A percentile compares a stretch with the other conserved stretches of the same genome.
Conservation (phyloP, 2,329 filamentous ascomycete species). For the Colletotrichum sojae region DNA sequence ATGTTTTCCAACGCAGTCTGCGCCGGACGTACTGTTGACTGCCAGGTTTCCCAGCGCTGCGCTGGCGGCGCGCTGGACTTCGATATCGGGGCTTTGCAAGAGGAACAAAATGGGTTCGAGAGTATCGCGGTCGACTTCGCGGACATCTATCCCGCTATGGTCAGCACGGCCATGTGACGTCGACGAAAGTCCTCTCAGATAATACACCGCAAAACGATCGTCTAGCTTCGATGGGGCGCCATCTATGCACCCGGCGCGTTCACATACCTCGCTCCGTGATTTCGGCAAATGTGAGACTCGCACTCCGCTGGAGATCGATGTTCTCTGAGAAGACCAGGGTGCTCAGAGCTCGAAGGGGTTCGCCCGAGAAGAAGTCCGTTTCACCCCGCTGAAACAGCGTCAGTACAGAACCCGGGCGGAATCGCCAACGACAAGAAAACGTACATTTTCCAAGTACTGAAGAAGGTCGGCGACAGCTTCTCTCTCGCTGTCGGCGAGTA, state of each 20-base stretch:
- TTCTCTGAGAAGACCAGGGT: constrained; percentile 99
- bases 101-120: constrained; percentile 96
- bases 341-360: constrained; percentile 92
- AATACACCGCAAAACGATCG: not conserved
- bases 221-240: not conserved
- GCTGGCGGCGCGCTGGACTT: constrained; percentile 96
- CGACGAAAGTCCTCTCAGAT: constrained; percentile 1
- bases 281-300: constrained; percentile 97
- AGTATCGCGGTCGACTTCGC: constrained; percentile 94
- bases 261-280: constrained; percentile 94
- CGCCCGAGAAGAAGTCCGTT: constrained; percentile 98
- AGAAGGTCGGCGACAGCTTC: constrained; percentile 97
- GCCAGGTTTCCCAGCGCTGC: constrained; percentile 96
- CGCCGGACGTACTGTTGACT: constrained; percentile 84
- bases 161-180: constrained; percentile 17
- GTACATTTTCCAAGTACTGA: constrained; percentile 95
- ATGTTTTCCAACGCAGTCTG: not conserved
- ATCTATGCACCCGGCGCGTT: constrained; percentile 8
- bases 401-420: constrained; percentile 44
- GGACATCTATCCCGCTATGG: constrained; percentile 81
- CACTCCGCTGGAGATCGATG: constrained; percentile 96
- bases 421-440: constrained; percentile 47
- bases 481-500: constrained; percentile 94
- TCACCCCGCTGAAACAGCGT: constrained; percentile 80
- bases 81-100: constrained; percentile 94